Base-by-base conservation (phyloP, 441 rosid genomes). In the Adansonia gregorii region DNA sequence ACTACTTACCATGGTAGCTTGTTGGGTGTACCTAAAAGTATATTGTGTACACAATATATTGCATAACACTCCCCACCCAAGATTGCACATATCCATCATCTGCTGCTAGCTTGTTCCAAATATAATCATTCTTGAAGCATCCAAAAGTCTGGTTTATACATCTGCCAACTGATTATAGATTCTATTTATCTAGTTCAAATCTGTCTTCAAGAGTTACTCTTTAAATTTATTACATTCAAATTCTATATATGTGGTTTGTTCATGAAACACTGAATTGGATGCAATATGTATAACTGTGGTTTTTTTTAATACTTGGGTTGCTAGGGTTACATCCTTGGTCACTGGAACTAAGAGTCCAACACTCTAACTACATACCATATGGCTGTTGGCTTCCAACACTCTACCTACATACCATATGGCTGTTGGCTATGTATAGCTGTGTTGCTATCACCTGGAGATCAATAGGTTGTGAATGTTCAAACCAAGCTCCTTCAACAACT, bases 181-280 rank as follows among this genome's bases (percentile, higher is more conserved):
- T 60, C n/a, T 65, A 15, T 4, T 65, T 35, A 65, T 39, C 49
- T 39, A 2, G 12, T 67, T 52, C 52, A 9, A 9, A 8, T 67
- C 31, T 67, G 48, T 67, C 52, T 67, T 67, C 15, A 17, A 67
- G 31, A 43, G 71, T 67, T 39, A n/a, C 70, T 65, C 24, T 58
- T 20, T 20, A 41, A 66, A 49, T n/a, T 66, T 43, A 67, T 17
- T 41, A 9, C 71, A 1, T 67, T 43, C 27, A 67, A 67, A 41
- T 17, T 66, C 51, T 35, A 65, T 43, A 20, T 43, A 67, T 17
- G 17, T 43, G 22, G 14, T 67, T 41, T 3, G 2, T 67, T 43
- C 71, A 43, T 43, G 31, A 67, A 17, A 41, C 27, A 65, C 46
- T 65, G 24, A 35, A 41, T 41, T 39, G 11, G 27, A 66, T 17